phyloP scores from a whole-genome alignment of 2,329 filamentous ascomycete species.

The Exophiala xenobiotica region DNA sequence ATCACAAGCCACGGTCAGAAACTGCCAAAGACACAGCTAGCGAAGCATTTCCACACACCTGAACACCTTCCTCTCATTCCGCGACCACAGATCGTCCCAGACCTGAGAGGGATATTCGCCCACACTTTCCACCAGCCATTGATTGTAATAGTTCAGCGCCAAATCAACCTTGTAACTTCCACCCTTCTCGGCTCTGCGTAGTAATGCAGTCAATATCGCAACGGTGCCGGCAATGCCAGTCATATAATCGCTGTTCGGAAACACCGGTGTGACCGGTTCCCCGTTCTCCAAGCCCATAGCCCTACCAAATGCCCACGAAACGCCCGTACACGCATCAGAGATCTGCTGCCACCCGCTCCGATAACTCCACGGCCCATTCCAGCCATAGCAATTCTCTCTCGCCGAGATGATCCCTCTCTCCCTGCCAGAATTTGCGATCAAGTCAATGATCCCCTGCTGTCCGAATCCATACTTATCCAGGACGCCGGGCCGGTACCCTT shows the following conservation, averaged over 20 bases:
- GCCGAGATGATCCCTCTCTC: slow-evolving; percentile 49
- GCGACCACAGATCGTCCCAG: slow-evolving; percentile 51
- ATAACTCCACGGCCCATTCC: slow-evolving; percentile 45
- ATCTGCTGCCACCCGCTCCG: slow-evolving; percentile 54
- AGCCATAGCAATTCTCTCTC: slow-evolving; percentile 53
- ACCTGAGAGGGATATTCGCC: slow-evolving; percentile 44
- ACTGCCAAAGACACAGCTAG: not conserved
- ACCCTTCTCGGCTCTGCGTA: slow-evolving; percentile 60
- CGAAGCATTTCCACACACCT: slow-evolving; percentile 37
- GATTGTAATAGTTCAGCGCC: slow-evolving; percentile 38
- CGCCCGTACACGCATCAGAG: slow-evolving; percentile 43
- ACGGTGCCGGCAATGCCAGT: slow-evolving; percentile 71
- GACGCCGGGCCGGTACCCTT: slow-evolving; percentile 51
- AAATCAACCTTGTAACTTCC: slow-evolving; percentile 27
- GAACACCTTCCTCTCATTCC: slow-evolving; percentile 50
- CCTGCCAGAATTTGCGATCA: slow-evolving; percentile 41
- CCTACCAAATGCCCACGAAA: slow-evolving; percentile 38
- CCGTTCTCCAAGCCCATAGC: slow-evolving; percentile 35
- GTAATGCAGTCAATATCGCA: slow-evolving; percentile 63
- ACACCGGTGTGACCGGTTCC: slow-evolving; percentile 45
- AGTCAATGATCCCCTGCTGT: slow-evolving; percentile 39
- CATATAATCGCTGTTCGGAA: slow-evolving; percentile 62
- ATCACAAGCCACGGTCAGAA: not conserved
- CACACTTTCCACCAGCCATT: slow-evolving; percentile 42
- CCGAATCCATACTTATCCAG: slow-evolving; percentile 62